Evolutionary conservation across 169 alveolate genomes (phyloP), one percentile per base, ranked within the genome.

Genomic region (Neospora caninum): DNA sequence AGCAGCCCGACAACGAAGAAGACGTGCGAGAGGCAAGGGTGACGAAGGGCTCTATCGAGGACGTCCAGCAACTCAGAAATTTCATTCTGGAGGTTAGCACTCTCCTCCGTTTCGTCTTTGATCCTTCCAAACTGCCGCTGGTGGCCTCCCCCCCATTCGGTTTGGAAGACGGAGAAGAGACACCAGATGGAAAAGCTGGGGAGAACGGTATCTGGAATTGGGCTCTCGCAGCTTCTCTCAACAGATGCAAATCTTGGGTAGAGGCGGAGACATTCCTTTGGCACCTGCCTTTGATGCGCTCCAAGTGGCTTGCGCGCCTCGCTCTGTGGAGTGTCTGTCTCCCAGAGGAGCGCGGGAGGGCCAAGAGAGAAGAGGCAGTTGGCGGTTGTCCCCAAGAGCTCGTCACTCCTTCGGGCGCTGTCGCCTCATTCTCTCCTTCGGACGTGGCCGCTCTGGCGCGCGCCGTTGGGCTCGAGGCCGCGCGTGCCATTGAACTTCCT

Each of bases 31-130:
- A 20, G 86, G 31, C 86, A n/a, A 53, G 94, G 84, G 42, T 80
- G 83, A 91, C 91, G 70, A 91, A 78, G 69, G 80, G 49, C 29
- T 64, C 94, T 0, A 92, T 92, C 34, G 69, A 92, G 39, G 94
- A 53, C 88, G 64, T 92, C 31, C 88, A n/a, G 86, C 34, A 34
- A 53, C 91, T 82, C 29, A n/a, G 42, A 41, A 88, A 92, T 49
- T 83, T 92, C 80, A 88, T 88, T 29, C 91, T 36, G 53, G 94
- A 82, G 67, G 92, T 91, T 20, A 92, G 94, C 31, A 73, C 92
- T 31, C 94, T 92, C 16, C 78, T 92, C 36, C 88, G 84, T 7
- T 92, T 92, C 53, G 58, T 92, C 54, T 92, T 83, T 78, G 29
- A 64, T 49, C 91, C 69, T 2, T 29, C 43, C 31, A 49, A 22